Percentiles rank a stretch among this genome's conserved stretches.
phyloP scores from a whole-genome alignment of 2,329 filamentous ascomycete species.

The Penicillium aurantiogriseum region DNA sequence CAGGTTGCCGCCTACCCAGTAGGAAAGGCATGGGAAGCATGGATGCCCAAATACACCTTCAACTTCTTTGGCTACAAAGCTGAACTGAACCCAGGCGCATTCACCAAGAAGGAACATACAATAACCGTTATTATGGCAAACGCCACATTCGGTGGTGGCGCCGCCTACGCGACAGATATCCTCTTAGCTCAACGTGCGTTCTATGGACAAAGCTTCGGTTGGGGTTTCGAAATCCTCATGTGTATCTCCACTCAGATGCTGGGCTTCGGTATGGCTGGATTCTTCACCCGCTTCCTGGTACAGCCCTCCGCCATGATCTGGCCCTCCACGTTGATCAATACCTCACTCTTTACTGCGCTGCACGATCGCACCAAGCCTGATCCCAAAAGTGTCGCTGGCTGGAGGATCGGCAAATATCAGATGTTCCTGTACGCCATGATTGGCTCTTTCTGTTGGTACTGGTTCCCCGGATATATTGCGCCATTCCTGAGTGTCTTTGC shows the following conservation, averaged over 20 bases:
- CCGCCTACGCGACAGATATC: slow-evolving; percentile 71
- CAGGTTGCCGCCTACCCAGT: slow-evolving; percentile 62
- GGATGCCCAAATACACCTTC: slow-evolving; percentile 40
- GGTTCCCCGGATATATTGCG: slow-evolving; percentile 67
- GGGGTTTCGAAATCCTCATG: slow-evolving; percentile 64
- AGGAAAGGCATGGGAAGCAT: slow-evolving; percentile 40
- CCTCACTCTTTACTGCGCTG: slow-evolving; percentile 69
- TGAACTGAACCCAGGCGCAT: slow-evolving; percentile 45
- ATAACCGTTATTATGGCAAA: slow-evolving; percentile 57
- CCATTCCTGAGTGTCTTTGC: slow-evolving; percentile 70
- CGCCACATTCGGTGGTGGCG: slow-evolving; percentile 61
- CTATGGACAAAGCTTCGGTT: slow-evolving; percentile 68
- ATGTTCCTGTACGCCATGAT: slow-evolving; percentile 62
- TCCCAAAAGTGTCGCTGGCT: slow-evolving; percentile 59
- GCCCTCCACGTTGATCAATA: slow-evolving; percentile 65
- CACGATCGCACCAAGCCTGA: slow-evolving; percentile 62
- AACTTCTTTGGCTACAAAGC: slow-evolving; percentile 39
- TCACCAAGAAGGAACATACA: slow-evolving; percentile 50
- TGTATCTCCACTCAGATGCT: slow-evolving; percentile 68
- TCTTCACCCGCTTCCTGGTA: slow-evolving; percentile 62
- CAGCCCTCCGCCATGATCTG: slow-evolving; percentile 68
- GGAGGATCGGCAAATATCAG: slow-evolving; percentile 63
- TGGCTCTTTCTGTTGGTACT: slow-evolving; percentile 64
- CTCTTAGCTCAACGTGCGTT: slow-evolving; percentile 69
- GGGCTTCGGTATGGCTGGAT: slow-evolving; percentile 67